A percentile compares a stretch with the other conserved stretches of the same genome.
phyloP scores from a whole-genome alignment of 495 filamentous ascomycete genomes.

The Penicillium roqueforti region DNA sequence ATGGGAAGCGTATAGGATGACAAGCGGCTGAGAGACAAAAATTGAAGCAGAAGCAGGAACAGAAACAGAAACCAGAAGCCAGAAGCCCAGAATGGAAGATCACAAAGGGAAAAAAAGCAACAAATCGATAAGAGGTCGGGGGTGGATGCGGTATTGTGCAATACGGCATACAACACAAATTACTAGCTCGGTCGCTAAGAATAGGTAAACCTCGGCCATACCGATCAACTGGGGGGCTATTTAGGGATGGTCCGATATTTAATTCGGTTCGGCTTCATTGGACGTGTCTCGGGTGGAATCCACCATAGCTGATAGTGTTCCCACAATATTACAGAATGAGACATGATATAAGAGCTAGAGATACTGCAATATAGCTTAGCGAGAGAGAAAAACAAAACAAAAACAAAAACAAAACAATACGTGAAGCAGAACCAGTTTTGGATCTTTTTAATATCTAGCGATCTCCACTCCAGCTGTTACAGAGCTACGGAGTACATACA shows the following conservation, averaged over 20 bases:
- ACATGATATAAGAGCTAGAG: too few species aligned
- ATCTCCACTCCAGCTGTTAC: neutral
- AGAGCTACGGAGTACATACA: neutral
- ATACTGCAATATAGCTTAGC: too few species aligned
- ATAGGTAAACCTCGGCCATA: slow-evolving; percentile 9
- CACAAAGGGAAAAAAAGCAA: slow-evolving; percentile 12
- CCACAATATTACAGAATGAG: neutral
- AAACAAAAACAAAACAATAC: neutral
- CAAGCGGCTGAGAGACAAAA: slow-evolving; percentile 1
- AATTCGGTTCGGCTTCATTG: slow-evolving; percentile 2
- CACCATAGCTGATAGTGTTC: neutral
- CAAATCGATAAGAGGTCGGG: slow-evolving; percentile 12
- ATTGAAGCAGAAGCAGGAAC: neutral
- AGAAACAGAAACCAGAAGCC: slow-evolving; percentile 1
- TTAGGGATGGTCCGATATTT: neutral
- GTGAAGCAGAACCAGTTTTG: neutral
- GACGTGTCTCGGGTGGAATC: slow-evolving; percentile 6
- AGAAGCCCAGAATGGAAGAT: neutral
- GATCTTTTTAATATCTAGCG: slow-evolving; percentile 1
- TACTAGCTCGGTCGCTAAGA: slow-evolving; percentile 11
- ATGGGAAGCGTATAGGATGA: neutral
- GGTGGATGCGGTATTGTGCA: slow-evolving; percentile 7
- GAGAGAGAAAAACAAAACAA: neutral
- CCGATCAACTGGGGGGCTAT: neutral
- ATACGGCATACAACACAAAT: slow-evolving; percentile 6